Base-by-base conservation (phyloP, 139 green algal species). In the Micromonas pusilla region DNA sequence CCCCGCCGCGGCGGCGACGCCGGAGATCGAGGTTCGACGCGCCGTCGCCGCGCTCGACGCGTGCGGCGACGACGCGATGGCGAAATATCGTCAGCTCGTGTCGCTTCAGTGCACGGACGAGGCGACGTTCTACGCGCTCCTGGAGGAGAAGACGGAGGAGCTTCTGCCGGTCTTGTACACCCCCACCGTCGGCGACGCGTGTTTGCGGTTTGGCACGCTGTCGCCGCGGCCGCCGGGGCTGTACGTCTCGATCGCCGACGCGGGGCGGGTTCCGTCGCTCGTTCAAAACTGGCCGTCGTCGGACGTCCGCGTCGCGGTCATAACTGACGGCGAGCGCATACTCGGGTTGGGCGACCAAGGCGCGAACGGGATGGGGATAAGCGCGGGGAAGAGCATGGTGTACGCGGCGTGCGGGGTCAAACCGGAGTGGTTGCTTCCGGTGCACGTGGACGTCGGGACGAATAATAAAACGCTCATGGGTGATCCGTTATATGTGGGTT, bases 361-460 rank as follows among this genome's bases (percentile, higher is more conserved):
- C 21, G 70, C 86, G 23, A 87, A 91, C 72, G 91, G 91, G 74
- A 94, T 95, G 89, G 90, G 89, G 36, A 96, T 96, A 81, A 82
- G 80, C n/a, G 85, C 88, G 38, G 91, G 91, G 54, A 95, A 96
- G 80, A 86, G 90, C 53, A 85, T 86, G 23, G 81, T 96, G 54
- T 95, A 92, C 85, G 90, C 87, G 73, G 85, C 52, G 68, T 86
- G 53, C 83, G 87, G 87, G 45, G 45, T 93, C 23, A 66, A 88
- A 72, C 88, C 90, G 1, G 31, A 39, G 2, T 79, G 82, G 74
- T 89, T 84, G 36, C 87, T 98, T 75, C 94, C 94, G 2, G 79
- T 97, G 1, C 86, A 74, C 38, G 76, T 98, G 28, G 93, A 97
- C 76, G 91, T 94, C 33, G 94, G 94, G 63, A 97, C 91, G 66